Evolutionary conservation across 257 asterid genomes (phyloP).

Genomic region (Datura wrightii): DNA sequence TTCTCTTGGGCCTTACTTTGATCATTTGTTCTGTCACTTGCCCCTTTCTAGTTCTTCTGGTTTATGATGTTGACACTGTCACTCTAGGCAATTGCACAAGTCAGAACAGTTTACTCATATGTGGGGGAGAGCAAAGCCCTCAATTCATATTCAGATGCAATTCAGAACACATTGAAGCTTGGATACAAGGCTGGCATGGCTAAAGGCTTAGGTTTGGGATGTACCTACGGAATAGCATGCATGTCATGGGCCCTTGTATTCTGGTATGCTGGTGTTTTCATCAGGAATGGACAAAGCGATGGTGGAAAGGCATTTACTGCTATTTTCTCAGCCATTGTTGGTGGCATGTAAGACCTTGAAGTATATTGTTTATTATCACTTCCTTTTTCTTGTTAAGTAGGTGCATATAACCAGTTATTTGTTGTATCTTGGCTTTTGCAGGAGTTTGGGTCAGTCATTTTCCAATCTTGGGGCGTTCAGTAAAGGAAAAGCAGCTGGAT

Average conservation of each 20-base stretch:
- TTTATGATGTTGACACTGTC: slow-evolving; percentile 32
- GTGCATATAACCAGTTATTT: neutral
- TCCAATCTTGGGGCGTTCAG: slow-evolving; percentile 96
- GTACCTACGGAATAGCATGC: slow-evolving; percentile 97
- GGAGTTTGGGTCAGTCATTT: slow-evolving; percentile 99
- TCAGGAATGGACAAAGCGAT: slow-evolving; percentile 84
- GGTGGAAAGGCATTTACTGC: slow-evolving; percentile 99
- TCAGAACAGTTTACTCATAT: slow-evolving; percentile 91
- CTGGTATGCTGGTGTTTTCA: slow-evolving; percentile 98
- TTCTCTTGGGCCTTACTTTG: neutral
- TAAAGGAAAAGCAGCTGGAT: slow-evolving; percentile 98
- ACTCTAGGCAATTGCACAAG: slow-evolving; percentile 92
- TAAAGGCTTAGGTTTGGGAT: slow-evolving; percentile 95
- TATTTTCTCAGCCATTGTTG: slow-evolving; percentile 92
- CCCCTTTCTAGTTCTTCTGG: neutral
- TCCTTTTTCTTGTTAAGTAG: neutral
- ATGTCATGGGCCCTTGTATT: slow-evolving; percentile 99
- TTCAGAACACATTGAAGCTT: slow-evolving; percentile 85
- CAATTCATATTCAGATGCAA: slow-evolving; percentile 79
- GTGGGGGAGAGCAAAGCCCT: slow-evolving; percentile 90
- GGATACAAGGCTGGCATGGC: slow-evolving; percentile 99
- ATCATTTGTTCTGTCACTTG: neutral
- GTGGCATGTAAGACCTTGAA: slow-evolving; percentile 87
- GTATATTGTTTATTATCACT: neutral
- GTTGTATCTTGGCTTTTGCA: slow-evolving; percentile 45